Conservation (phyloP, 2,329 filamentous ascomycete species). For the Xylaria sp. region DNA sequence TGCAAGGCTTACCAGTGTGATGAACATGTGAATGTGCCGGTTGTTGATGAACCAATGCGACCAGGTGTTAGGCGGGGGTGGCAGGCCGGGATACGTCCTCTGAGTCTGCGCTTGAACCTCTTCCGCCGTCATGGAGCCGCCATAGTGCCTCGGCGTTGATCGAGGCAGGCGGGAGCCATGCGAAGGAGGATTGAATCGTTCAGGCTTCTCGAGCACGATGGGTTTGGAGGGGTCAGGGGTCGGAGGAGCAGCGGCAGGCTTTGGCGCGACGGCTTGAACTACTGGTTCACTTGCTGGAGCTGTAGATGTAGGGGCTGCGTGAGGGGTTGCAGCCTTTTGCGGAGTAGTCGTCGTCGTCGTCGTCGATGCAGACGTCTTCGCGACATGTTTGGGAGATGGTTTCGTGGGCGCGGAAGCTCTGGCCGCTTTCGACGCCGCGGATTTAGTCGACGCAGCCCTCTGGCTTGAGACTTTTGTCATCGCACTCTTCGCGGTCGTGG, state of each 20-base stretch:
- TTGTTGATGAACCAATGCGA: conserved; percentile 87
- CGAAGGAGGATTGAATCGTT: conserved; percentile 91
- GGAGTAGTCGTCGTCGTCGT: background rate
- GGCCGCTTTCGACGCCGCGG: conserved; percentile 37
- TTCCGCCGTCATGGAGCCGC: conserved; percentile 73
- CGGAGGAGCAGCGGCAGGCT: conserved; percentile 30
- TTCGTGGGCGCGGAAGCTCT: conserved; percentile 45
- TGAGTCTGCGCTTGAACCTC: conserved; percentile 74
- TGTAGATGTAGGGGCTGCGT: background rate
- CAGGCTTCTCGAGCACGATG: conserved; percentile 83
- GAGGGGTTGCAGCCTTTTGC: conserved; percentile 4
- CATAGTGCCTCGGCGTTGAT: conserved; percentile 74
- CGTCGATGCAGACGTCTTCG: conserved; percentile 30
- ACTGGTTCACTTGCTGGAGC: conserved; percentile 22
- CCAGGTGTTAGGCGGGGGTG: conserved; percentile 84
- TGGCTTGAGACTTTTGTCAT: conserved; percentile 25
- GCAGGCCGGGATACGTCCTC: conserved; percentile 87
- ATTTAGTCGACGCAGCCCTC: conserved; percentile 38
- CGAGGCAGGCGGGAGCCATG: conserved; percentile 76
- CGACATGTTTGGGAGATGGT: conserved; percentile 30
- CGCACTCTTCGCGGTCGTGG: conserved; percentile 43
- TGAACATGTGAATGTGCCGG: conserved; percentile 78
- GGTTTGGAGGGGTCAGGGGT: conserved; percentile 60
- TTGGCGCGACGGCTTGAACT: conserved; percentile 28
- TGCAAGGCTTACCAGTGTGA: conserved; percentile 76